These are phyloP conservation scores for Perilla frutescens DNA, from an alignment of 257 asterid species.

Conservation along the genomic window DNA sequence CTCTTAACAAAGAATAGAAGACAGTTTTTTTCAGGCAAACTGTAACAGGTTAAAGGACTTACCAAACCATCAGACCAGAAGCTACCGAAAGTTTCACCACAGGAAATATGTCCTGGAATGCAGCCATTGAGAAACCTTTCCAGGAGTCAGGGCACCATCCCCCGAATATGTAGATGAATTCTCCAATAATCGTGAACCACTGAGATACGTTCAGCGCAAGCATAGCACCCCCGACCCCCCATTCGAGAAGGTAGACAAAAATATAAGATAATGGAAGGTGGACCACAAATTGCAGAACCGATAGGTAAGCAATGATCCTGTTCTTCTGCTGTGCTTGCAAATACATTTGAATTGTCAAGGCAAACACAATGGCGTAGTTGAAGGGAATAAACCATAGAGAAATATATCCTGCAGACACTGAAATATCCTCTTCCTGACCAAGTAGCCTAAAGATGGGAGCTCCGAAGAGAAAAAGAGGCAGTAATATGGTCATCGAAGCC, in stretches of 20 bases:
- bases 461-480: constrained; percentile 72
- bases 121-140: constrained; percentile 73
- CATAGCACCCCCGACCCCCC: constrained; percentile 85
- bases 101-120: constrained; percentile 74
- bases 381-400: constrained; percentile 84
- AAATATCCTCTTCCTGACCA: constrained; percentile 61
- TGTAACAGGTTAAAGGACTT: constrained; percentile 27
- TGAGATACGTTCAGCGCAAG: constrained; percentile 67
- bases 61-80: constrained; percentile 93
- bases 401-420: constrained; percentile 70
- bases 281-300: constrained; percentile 54
- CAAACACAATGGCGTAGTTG: constrained; percentile 65
- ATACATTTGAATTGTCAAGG: constrained; percentile 87
- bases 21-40: background rate
- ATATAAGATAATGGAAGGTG: constrained; percentile 81
- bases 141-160: constrained; percentile 90
- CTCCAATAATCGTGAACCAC: constrained; percentile 68
- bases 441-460: constrained; percentile 68
- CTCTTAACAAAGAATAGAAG: background rate
- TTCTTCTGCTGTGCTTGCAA: constrained; percentile 96
- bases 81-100: constrained; percentile 83
- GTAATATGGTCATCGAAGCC: constrained; percentile 55
- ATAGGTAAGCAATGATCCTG: constrained; percentile 67
- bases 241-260: constrained; percentile 53
- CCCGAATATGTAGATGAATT: constrained; percentile 71